These are phyloP conservation scores for Eucalyptus urophylla DNA, from an alignment of 345 rosid genomes.

Conservation along the genomic window DNA sequence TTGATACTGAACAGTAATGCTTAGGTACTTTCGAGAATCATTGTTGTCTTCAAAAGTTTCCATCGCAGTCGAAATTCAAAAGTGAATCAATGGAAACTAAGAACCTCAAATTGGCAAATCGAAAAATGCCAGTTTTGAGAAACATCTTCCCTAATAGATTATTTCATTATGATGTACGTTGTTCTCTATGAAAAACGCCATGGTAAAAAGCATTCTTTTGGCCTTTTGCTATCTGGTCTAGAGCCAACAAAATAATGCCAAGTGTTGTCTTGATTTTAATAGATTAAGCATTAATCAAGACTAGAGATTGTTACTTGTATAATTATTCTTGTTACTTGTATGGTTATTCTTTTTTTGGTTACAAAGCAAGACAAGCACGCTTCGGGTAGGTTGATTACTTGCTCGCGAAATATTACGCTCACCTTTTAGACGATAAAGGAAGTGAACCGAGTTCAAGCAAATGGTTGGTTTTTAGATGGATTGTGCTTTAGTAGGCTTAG, in stretches of 20 bases:
- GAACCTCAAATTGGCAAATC: not conserved
- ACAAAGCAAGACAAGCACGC: not conserved
- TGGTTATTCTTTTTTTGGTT: not conserved
- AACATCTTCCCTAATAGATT: not conserved
- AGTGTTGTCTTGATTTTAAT: not conserved
- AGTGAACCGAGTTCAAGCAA: not conserved
- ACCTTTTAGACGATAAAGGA: not conserved
- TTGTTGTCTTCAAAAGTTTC: not conserved
- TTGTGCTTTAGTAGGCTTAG: not conserved
- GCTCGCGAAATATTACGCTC: not conserved
- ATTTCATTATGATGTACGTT: not conserved
- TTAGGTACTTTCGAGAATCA: not conserved
- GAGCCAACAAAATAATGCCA: not conserved
- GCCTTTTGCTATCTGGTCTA: not conserved
- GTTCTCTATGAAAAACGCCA: not conserved
- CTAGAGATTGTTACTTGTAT: not conserved
- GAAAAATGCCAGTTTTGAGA: not conserved
- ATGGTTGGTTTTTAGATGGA: not conserved
- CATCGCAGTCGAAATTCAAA: not conserved
- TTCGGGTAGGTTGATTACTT: not conserved
- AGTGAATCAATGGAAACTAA: not conserved
- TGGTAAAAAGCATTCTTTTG: not conserved
- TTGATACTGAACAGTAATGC: not conserved
- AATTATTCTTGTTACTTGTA: not conserved
- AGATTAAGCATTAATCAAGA: not conserved